Conservation (phyloP, 176 grass and related monocot species). For the Cocos nucifera region DNA sequence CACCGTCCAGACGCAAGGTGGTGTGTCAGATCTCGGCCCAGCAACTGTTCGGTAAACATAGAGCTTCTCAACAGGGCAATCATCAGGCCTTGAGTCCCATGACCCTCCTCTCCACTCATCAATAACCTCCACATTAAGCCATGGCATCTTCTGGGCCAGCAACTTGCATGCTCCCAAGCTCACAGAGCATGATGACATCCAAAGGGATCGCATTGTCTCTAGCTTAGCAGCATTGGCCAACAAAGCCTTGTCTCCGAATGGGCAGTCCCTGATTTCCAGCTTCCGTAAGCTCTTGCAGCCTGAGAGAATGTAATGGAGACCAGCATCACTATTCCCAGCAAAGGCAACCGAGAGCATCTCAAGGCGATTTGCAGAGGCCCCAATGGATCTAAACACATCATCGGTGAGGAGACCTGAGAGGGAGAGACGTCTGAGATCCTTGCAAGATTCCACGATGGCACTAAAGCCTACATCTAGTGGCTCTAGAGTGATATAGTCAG, state of each 20-base stretch:
- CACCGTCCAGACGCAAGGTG: constrained; percentile 50
- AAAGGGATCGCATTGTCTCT: constrained; percentile 93
- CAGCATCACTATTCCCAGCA: constrained; percentile 45
- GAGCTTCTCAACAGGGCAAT: constrained; percentile 44
- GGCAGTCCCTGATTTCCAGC: constrained; percentile 73
- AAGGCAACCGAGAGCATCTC: constrained; percentile 72
- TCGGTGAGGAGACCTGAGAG: constrained; percentile 63
- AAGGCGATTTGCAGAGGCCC: constrained; percentile 43
- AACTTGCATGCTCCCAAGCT: constrained; percentile 51
- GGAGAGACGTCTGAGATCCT: constrained; percentile 45
- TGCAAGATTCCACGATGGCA: constrained; percentile 62
- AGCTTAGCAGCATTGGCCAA: constrained; percentile 58
- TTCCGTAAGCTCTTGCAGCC: constrained; percentile 74
- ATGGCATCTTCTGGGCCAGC: constrained; percentile 55
- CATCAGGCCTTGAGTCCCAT: constrained; percentile 37
- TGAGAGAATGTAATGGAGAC: constrained; percentile 55
- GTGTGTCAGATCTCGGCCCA: constrained; percentile 46
- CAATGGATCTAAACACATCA: constrained; percentile 53
- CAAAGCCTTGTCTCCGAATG: constrained; percentile 56
- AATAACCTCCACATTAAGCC: constrained; percentile 58
- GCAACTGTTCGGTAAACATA: constrained; percentile 62
- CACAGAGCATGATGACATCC: constrained; percentile 63
- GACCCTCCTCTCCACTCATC: constrained; percentile 26
- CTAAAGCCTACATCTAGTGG: constrained; percentile 63
- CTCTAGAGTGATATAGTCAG: constrained; percentile 41